Evolutionary conservation across 129 eudicot genomes (phyloP).

Genomic region (Helichrysum umbraculigerum): DNA sequence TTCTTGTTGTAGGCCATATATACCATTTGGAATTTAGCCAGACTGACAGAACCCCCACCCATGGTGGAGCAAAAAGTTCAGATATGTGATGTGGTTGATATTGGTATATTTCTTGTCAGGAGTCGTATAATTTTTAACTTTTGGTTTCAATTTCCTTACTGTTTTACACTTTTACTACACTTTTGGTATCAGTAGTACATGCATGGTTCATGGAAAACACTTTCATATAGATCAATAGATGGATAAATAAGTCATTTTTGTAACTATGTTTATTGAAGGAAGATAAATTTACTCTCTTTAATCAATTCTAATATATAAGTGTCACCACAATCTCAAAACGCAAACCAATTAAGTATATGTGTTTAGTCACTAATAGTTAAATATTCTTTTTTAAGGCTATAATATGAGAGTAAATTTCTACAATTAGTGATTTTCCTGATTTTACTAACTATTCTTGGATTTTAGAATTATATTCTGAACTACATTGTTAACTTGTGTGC

Average conservation of each 20-base stretch:
- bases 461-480: too few relatives aligned
- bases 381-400: too few relatives aligned
- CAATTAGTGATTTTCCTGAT: background rate
- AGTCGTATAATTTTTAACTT: background rate
- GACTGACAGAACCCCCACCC: constrained; percentile 29
- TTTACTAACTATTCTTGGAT: too few relatives aligned
- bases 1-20: constrained; percentile 31
- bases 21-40: constrained; percentile 32
- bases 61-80: constrained; percentile 21
- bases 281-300: too few relatives aligned
- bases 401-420: background rate
- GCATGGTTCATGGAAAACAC: too few relatives aligned
- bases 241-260: too few relatives aligned
- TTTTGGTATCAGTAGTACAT: too few relatives aligned
- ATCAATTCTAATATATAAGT: too few relatives aligned
- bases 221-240: background rate
- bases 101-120: constrained; percentile 12
- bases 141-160: background rate
- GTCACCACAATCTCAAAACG: too few relatives aligned
- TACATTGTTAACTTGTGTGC: constrained; percentile 17
- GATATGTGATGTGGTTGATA: constrained; percentile 15
- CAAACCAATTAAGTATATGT: too few relatives aligned
- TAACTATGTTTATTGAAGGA: too few relatives aligned
- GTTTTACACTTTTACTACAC: background rate
- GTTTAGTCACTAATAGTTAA: too few relatives aligned